These are phyloP conservation scores for Geranium incanum DNA, from an alignment of 441 rosid genomes.

Conservation along the genomic window DNA sequence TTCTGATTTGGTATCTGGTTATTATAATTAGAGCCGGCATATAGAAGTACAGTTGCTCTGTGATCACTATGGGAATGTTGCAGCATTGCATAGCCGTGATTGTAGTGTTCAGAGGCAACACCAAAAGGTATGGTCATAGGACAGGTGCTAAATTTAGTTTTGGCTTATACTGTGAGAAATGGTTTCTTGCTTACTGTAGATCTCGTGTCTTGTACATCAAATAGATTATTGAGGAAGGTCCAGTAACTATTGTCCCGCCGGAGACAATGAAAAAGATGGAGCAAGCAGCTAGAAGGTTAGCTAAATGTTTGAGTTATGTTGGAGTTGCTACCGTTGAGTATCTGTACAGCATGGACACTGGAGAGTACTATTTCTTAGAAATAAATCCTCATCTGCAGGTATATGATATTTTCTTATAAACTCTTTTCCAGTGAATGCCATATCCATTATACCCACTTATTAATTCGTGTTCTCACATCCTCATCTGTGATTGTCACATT, in stretches of 20 bases:
- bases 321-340: conserved; percentile 99
- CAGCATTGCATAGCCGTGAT: conserved; percentile 99
- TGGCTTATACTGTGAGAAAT: background rate
- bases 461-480: background rate
- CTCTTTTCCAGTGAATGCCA: conserved; percentile 4
- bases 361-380: conserved; percentile 94
- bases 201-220: background rate
- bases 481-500: conserved; percentile 4
- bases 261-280: conserved; percentile 82
- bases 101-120: conserved; percentile 98
- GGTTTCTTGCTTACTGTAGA: background rate
- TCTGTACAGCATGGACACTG: conserved; percentile 92
- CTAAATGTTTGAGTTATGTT: conserved; percentile 80
- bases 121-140: conserved; percentile 41
- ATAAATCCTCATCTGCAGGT: conserved; percentile 99
- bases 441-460: background rate
- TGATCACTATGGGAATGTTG: conserved; percentile 90
- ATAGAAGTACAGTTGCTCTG: conserved; percentile 96
- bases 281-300: conserved; percentile 97
- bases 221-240: conserved; percentile 97
- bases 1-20: background rate
- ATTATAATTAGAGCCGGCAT: conserved; percentile 62
- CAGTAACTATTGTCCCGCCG: conserved; percentile 84
- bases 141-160: background rate
- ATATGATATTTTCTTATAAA: conserved; percentile 19